These are phyloP conservation scores for Komagataella pastoris DNA, from an alignment of 805 yeast genomes.

Conservation along the genomic window DNA sequence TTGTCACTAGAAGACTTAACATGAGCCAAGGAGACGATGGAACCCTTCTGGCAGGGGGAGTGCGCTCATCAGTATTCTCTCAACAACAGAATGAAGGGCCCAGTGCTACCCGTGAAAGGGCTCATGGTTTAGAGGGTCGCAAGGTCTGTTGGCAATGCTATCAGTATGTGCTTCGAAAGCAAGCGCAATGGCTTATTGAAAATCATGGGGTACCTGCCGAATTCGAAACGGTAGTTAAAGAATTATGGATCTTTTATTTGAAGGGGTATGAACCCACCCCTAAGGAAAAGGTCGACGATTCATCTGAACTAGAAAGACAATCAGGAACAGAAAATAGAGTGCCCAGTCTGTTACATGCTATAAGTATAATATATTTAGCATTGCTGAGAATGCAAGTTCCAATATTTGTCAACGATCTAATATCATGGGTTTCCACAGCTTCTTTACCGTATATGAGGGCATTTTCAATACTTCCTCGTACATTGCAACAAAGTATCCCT, in stretches of 20 bases:
- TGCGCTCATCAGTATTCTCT: conserved; percentile 1
- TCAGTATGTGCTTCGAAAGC: conserved; percentile 30
- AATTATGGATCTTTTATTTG: conserved; percentile 17
- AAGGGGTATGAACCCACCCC: conserved; percentile 2
- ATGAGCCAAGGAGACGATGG: conserved; percentile 26
- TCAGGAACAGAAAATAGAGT: background rate
- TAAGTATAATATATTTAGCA: conserved; percentile 26
- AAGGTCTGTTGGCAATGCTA: conserved; percentile 9
- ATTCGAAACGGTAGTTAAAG: conserved; percentile 18
- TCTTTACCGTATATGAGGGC: conserved; percentile 36
- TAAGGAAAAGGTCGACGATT: conserved; percentile 15
- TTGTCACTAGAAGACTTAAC: conserved; percentile 41
- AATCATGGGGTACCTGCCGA: conserved; percentile 8
- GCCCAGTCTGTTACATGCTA: background rate
- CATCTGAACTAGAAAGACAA: conserved; percentile 8
- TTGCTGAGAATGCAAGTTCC: conserved; percentile 35
- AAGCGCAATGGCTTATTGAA: conserved; percentile 26
- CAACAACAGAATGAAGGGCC: conserved; percentile 1
- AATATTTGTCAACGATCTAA: conserved; percentile 33
- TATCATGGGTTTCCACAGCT: conserved; percentile 25
- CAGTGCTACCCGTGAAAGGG: background rate
- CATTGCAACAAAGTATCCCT: conserved; percentile 23
- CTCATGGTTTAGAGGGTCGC: conserved; percentile 1
- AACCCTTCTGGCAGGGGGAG: conserved; percentile 8
- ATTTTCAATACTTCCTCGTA: conserved; percentile 23